Evolutionary conservation across 495 filamentous ascomycete genomes (phyloP).

Genomic region (Talaromyces nanjingensis): DNA sequence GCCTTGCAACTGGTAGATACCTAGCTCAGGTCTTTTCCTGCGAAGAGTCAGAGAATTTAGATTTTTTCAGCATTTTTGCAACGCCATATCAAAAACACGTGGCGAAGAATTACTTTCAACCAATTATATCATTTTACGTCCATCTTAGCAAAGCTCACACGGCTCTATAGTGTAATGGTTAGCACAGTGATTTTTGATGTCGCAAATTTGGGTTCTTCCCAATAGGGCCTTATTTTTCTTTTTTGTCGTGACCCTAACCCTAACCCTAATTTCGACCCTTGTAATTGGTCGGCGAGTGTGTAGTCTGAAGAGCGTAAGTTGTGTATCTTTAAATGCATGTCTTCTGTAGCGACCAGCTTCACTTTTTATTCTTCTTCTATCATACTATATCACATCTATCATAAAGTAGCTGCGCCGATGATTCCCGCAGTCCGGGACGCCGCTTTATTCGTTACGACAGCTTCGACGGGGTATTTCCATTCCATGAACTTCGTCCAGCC

Average conservation of each 20-base stretch:
- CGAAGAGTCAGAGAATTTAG: too few relatives aligned
- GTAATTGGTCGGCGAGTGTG: not conserved
- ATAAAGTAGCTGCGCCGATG: conserved; percentile 62
- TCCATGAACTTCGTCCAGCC: conserved; percentile 70
- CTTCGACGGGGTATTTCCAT: conserved; percentile 68
- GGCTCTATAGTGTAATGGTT: not conserved
- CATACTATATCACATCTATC: conserved; percentile 17
- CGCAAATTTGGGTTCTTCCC: not conserved
- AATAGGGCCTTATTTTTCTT: too few relatives aligned
- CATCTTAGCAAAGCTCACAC: too few relatives aligned
- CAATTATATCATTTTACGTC: not conserved
- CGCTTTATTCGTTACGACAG: conserved; percentile 47
- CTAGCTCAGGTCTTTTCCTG: too few relatives aligned
- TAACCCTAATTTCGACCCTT: not conserved
- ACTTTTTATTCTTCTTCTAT: not conserved
- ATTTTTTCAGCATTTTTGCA: too few relatives aligned
- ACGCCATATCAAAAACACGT: too few relatives aligned
- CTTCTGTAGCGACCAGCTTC: not conserved
- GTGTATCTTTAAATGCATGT: not conserved
- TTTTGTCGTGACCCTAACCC: not conserved
- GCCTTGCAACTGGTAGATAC: too few relatives aligned
- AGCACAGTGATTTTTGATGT: not conserved
- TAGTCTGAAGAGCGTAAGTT: not conserved
- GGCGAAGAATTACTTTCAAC: not conserved
- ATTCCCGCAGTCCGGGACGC: conserved; percentile 63